A percentile compares a stretch with the other conserved stretches of the same genome.
These are phyloP conservation scores for Paramyrothecium roridum DNA, from an alignment of 2,329 filamentous ascomycete genomes.

Conservation along the genomic window DNA sequence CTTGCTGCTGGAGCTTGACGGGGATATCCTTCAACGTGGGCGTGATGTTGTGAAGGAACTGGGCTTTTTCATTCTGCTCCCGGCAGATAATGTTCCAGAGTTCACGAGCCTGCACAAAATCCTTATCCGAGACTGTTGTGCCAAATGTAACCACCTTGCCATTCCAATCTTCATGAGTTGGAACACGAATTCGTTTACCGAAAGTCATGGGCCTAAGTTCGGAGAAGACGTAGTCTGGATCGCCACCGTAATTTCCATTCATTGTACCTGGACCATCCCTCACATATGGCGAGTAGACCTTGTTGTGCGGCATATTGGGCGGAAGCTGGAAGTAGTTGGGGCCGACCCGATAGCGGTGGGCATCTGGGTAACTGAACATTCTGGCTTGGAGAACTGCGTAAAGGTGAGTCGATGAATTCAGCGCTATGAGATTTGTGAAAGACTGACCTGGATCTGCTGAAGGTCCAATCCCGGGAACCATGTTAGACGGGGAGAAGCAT, in stretches of 20 bases:
- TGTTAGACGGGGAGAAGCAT: constrained; percentile 61
- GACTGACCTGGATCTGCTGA: constrained; percentile 52
- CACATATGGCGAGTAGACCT: constrained; percentile 18
- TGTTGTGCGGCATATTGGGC: constrained; percentile 14
- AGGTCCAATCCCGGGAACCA: constrained; percentile 62
- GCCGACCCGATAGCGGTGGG: constrained; percentile 61
- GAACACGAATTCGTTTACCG: constrained; percentile 14
- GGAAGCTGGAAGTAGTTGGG: constrained; percentile 49
- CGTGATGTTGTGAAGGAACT: constrained; percentile 16
- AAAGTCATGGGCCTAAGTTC: constrained; percentile 38
- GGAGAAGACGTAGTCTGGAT: constrained; percentile 20
- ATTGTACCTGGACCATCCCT: constrained; percentile 18
- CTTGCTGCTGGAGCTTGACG: constrained; percentile 8
- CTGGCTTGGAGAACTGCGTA: constrained; percentile 49
- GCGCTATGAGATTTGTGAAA: background rate
- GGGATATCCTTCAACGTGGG: constrained; percentile 12
- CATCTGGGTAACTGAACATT: constrained; percentile 60
- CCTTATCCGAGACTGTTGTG: constrained; percentile 9
- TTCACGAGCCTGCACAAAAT: constrained; percentile 16
- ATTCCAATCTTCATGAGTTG: constrained; percentile 15
- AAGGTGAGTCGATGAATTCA: background rate
- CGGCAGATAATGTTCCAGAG: constrained; percentile 18
- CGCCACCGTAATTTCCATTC: constrained; percentile 21
- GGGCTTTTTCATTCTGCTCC: constrained; percentile 10
- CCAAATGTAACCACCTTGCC: constrained; percentile 14